Evolutionary conservation across 371 early-diverging fungal species (phyloP).

Genomic region (Lichtheimia corymbifera): DNA sequence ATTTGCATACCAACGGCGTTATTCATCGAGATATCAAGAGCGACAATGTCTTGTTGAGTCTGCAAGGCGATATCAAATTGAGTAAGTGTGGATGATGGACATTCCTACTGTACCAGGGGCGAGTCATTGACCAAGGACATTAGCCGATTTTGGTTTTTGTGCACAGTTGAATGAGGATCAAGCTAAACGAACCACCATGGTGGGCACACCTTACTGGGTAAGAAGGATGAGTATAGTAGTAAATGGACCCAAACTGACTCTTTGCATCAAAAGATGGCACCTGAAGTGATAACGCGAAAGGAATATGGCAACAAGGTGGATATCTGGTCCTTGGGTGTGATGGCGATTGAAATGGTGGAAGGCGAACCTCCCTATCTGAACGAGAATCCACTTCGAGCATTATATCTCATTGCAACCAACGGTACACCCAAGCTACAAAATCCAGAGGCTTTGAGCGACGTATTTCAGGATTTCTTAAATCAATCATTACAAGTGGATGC

Average conservation of each 20-base stretch:
- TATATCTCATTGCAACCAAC: slow-evolving; percentile 94
- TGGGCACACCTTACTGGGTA: slow-evolving; percentile 90
- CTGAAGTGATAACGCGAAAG: slow-evolving; percentile 93
- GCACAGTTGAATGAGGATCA: slow-evolving; percentile 83
- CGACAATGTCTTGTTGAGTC: slow-evolving; percentile 89
- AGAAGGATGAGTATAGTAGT: neutral
- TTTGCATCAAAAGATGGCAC: slow-evolving; percentile 74
- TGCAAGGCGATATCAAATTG: slow-evolving; percentile 90
- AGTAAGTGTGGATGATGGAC: slow-evolving; percentile 49
- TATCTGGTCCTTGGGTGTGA: slow-evolving; percentile 97
- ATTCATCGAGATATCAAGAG: slow-evolving; percentile 98
- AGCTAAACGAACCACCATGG: slow-evolving; percentile 87
- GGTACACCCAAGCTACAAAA: slow-evolving; percentile 93
- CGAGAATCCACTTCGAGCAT: slow-evolving; percentile 83
- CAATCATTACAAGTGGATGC: slow-evolving; percentile 82
- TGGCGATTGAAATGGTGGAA: slow-evolving; percentile 93
- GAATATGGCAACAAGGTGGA: slow-evolving; percentile 90
- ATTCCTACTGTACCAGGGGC: neutral
- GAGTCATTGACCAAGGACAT: neutral
- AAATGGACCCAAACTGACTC: neutral
- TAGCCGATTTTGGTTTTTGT: slow-evolving; percentile 96
- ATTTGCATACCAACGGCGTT: slow-evolving; percentile 92
- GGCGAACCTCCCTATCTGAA: slow-evolving; percentile 96
- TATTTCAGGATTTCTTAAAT: slow-evolving; percentile 84
- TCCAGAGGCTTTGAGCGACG: slow-evolving; percentile 75